phyloP scores from a whole-genome alignment of 2,329 filamentous ascomycete species.

The Cryphonectria carpinicola region DNA sequence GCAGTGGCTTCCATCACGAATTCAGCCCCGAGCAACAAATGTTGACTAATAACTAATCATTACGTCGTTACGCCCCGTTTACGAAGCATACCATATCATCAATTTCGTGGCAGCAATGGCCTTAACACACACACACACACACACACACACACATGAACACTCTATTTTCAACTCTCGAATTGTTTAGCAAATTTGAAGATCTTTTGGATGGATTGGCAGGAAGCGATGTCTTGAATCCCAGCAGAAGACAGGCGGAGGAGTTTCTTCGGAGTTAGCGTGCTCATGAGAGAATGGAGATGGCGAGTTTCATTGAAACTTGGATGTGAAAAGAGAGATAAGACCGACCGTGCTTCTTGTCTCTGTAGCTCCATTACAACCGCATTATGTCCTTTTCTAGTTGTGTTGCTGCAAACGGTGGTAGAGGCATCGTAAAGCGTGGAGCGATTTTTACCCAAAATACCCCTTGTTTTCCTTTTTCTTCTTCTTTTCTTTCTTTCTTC shows the following conservation, averaged over 20 bases:
- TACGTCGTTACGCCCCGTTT: constrained; percentile 7
- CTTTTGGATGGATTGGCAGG: constrained; percentile 3
- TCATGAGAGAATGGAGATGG: not conserved
- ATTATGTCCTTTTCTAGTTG: not conserved
- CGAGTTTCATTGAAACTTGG: not conserved
- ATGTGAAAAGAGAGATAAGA: not conserved
- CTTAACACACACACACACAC: not conserved
- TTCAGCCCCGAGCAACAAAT: not conserved
- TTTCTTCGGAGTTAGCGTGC: not conserved
- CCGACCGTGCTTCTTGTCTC: not conserved
- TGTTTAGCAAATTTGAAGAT: not conserved
- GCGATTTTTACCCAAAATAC: constrained; percentile 6
- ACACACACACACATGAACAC: not conserved
- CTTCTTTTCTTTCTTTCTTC: not conserved
- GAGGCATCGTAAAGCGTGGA: not conserved
- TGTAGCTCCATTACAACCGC: not conserved
- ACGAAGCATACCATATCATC: constrained; percentile 1
- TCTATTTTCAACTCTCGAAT: not conserved
- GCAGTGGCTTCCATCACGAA: not conserved
- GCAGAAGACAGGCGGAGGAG: not conserved
- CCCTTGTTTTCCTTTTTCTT: constrained; percentile 2
- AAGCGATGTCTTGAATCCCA: not conserved
- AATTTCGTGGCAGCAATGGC: not conserved
- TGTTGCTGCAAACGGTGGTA: not conserved
- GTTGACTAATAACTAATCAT: constrained; percentile 11